Evolutionary conservation across 345 rosid genomes (phyloP).

Genomic region (Acer campestre): DNA sequence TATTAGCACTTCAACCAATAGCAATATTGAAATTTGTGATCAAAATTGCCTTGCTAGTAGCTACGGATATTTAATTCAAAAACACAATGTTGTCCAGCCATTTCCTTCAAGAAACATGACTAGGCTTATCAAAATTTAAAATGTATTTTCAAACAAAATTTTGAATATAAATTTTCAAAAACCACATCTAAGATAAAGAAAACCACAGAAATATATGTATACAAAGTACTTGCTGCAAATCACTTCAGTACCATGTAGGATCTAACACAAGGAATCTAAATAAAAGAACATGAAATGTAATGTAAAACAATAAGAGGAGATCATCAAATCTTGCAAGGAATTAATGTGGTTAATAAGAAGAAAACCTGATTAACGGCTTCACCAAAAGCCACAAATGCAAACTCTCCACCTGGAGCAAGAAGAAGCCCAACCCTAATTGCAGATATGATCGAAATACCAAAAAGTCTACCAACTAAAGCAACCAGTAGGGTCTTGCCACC

Average conservation of each 20-base stretch:
- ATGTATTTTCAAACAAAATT: conserved; percentile 5
- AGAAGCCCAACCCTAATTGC: conserved; percentile 91
- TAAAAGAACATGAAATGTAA: conserved; percentile 1
- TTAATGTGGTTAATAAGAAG: conserved; percentile 14
- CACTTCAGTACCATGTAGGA: conserved; percentile 12
- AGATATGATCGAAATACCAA: conserved; percentile 87
- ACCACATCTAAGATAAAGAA: conserved; percentile 5
- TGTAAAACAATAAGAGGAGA: conserved; percentile 2
- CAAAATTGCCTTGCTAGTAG: neutral
- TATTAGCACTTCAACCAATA: neutral
- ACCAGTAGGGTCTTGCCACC: conserved; percentile 85
- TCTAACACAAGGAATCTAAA: conserved; percentile 2
- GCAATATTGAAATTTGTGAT: neutral
- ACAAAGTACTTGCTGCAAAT: neutral
- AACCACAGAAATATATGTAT: neutral
- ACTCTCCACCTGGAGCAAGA: conserved; percentile 99
- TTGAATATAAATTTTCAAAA: neutral
- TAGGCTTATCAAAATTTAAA: neutral
- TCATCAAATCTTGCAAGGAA: conserved; percentile 7
- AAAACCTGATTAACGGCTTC: conserved; percentile 97
- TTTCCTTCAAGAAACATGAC: conserved; percentile 4
- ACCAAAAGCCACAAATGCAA: conserved; percentile 98
- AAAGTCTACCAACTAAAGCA: conserved; percentile 70
- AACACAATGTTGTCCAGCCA: neutral
- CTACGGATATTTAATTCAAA: conserved; percentile 9